Evolutionary conservation across 495 filamentous ascomycete species (phyloP), one percentile per base, ranked within the genome.

Genomic region (Podospora tetraspora): DNA sequence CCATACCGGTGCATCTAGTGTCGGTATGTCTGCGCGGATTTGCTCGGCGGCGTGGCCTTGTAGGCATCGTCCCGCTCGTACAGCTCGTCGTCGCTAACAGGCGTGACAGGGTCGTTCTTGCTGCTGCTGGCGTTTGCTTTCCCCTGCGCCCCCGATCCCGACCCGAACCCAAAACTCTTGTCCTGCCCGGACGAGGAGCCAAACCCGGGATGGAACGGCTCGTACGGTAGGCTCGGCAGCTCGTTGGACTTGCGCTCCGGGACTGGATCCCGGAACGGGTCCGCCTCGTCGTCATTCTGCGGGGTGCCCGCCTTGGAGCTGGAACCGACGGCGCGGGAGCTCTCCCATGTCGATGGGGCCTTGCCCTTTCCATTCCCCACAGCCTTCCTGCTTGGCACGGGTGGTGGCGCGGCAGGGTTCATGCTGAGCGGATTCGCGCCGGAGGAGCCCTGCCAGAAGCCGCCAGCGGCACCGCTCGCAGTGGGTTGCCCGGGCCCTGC

Each of bases 121-220:
- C 23, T 32, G 25, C 52, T 52, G 34, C 60, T 59, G 37, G 37
- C 70, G 12, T 70, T 52, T n/a, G 43, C 2, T n/a, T 52, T 52
- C 43, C 43, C 43, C 43, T 52, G 43, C 43, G 43, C 43, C 7
- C 16, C 43, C 16, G 43, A 52, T n/a, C 43, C 43, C 43, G 43
- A 43, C 13, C 37, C 30, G 1, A 12, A 32, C 30, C 30, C 11
- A 12, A 10, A 32, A 12, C 1, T 74, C 59, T 23, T 22, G 62
- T 22, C 57, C 52, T 64, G 22, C 27, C 61, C 21, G 13, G 62
- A 43, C 24, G 30, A 19, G n/a, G 43, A 32, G 63, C 52, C 62
- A 61, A 85, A 85, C 1, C 84, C 84, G 4, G 84, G 84, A 69
- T 86, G 83, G 67, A 79, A 86, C 9, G 84, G 84, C 69, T 86